A percentile compares a stretch with the other conserved stretches of the same genome.
These are phyloP conservation scores for Staphylotrichum tortipilum DNA, from an alignment of 495 filamentous ascomycete species.

Conservation along the genomic window DNA sequence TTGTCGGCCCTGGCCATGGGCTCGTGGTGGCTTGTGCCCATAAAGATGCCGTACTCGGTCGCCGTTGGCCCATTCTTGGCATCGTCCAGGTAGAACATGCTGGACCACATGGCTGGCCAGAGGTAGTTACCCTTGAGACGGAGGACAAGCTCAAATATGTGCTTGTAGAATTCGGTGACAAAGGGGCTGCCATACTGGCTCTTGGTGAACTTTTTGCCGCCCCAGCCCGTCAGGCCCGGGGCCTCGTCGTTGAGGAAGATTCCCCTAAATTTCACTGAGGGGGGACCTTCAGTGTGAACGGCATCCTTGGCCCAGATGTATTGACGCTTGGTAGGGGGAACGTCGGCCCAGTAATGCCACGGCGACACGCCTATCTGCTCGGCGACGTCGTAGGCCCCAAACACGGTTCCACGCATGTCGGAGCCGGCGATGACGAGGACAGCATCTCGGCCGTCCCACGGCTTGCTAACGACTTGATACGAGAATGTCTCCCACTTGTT, in stretches of 20 bases:
- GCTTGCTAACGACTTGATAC: background rate
- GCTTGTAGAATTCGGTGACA: background rate
- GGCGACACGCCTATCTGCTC: background rate
- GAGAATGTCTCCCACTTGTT: background rate
- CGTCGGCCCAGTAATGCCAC: background rate
- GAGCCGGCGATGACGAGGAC: background rate
- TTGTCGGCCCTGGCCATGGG: slow-evolving; percentile 56
- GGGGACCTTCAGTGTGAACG: background rate
- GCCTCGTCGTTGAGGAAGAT: background rate
- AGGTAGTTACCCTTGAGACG: background rate
- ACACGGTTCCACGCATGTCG: background rate
- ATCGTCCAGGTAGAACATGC: background rate
- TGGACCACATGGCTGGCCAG: background rate
- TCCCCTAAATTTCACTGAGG: background rate
- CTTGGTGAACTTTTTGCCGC: background rate
- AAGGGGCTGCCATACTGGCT: background rate
- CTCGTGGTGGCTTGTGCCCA: slow-evolving; percentile 57
- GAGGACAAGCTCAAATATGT: background rate
- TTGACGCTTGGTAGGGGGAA: background rate
- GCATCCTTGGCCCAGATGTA: background rate
- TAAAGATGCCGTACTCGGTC: slow-evolving; percentile 55
- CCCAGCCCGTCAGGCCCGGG: background rate
- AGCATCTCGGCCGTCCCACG: background rate
- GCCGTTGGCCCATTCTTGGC: slow-evolving; percentile 36
- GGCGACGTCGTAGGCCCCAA: background rate